These are phyloP conservation scores for Curvularia verruculosa DNA, from an alignment of 2,329 filamentous ascomycete genomes.

Conservation along the genomic window DNA sequence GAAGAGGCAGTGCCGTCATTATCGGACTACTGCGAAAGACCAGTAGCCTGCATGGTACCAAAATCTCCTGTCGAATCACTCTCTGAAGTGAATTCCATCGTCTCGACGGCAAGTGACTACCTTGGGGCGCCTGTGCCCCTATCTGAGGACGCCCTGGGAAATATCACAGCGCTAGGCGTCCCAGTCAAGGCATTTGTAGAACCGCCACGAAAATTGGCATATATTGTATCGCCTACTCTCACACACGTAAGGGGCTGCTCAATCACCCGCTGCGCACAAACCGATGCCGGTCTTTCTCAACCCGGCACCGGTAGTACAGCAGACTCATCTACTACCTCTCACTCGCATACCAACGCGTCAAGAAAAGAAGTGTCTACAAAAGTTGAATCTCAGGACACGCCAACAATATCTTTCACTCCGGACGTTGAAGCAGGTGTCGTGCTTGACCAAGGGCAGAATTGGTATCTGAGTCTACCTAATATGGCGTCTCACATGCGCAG, in stretches of 20 bases:
- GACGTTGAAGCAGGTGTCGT: background rate
- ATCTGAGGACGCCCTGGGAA: slow-evolving; percentile 26
- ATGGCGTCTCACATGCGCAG: background rate
- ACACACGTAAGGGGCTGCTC: slow-evolving; percentile 30
- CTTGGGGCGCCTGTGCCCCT: slow-evolving; percentile 13
- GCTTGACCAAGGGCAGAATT: background rate
- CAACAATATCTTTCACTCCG: background rate
- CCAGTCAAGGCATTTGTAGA: slow-evolving; percentile 42
- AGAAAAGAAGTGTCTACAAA: slow-evolving; percentile 1
- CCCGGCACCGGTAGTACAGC: slow-evolving; percentile 42
- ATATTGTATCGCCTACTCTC: slow-evolving; percentile 26
- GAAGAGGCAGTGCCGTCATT: background rate
- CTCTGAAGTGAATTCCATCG: slow-evolving; percentile 24
- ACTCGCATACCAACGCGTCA: slow-evolving; percentile 11
- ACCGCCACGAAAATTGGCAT: slow-evolving; percentile 39
- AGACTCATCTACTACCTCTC: slow-evolving; percentile 33
- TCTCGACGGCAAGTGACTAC: slow-evolving; percentile 15
- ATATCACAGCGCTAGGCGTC: slow-evolving; percentile 25
- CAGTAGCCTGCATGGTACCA: slow-evolving; percentile 2
- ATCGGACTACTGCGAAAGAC: background rate
- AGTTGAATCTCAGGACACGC: background rate
- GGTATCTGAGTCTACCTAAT: background rate
- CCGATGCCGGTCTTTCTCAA: slow-evolving; percentile 20
- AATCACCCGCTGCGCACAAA: slow-evolving; percentile 30
- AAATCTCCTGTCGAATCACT: slow-evolving; percentile 2